Conservation (phyloP, 495 filamentous ascomycete genomes). For the Hamigera avellanea region DNA sequence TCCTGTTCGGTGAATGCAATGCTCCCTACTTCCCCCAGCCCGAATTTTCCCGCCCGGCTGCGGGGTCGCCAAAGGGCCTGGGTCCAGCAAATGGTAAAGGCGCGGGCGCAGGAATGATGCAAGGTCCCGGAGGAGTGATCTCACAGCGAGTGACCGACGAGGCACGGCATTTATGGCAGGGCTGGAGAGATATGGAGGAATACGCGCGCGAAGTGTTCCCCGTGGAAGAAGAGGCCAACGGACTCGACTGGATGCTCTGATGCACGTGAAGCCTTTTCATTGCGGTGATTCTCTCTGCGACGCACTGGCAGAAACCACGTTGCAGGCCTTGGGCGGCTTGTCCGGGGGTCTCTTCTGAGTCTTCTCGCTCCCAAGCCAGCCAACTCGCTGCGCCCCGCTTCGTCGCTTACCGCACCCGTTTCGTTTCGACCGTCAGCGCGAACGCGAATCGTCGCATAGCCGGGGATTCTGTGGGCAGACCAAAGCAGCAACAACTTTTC, state of each 20-base stretch:
- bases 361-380: no score
- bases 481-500: no score
- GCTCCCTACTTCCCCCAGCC: conserved; percentile 56
- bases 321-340: no score
- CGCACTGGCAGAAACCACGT: no score
- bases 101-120: conserved; percentile 45
- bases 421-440: no score
- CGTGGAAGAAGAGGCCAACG: conserved; percentile 87
- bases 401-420: no score
- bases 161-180: conserved; percentile 77
- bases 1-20: conserved; percentile 46
- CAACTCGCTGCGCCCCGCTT: no score
- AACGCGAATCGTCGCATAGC: no score
- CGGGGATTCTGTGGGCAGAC: no score
- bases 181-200: conserved; percentile 82
- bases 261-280: no score
- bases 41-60: conserved; percentile 34
- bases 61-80: conserved; percentile 34
- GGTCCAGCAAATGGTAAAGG: conserved; percentile 54
- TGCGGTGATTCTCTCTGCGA: no score
- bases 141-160: conserved; percentile 52
- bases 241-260: conserved; percentile 78
- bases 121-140: conserved; percentile 41
- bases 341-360: no score
- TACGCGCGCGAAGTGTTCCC: conserved; percentile 94